Percentiles rank a stretch among this genome's conserved stretches.
phyloP scores from a whole-genome alignment of 495 filamentous ascomycete genomes.

The Hyaloscypha variabilis region DNA sequence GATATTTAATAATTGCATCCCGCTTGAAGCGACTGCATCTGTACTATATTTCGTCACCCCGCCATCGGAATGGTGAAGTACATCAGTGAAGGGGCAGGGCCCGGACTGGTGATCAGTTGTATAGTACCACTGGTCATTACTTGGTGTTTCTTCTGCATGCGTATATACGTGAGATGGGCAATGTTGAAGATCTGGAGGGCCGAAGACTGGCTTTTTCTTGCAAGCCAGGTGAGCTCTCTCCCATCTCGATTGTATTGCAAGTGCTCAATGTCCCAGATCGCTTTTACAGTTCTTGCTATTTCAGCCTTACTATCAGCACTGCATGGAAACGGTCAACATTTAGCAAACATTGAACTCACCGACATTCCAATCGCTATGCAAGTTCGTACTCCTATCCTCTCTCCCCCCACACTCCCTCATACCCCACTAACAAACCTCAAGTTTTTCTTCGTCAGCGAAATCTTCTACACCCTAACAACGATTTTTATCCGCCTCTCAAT shows the following conservation, averaged over 20 bases:
- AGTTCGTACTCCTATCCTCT: constrained; percentile 4
- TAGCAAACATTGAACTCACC: constrained; percentile 1
- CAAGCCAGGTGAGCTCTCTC: constrained; percentile 16
- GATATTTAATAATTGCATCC: neutral
- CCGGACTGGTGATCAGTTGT: constrained; percentile 11
- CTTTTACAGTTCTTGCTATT: neutral
- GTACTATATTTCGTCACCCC: no score
- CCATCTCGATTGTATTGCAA: neutral
- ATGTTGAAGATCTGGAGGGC: constrained; percentile 23
- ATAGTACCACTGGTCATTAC: constrained; percentile 11
- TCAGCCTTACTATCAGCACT: constrained; percentile 7
- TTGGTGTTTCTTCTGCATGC: constrained; percentile 16
- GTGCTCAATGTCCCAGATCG: neutral
- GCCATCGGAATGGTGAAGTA: constrained; percentile 3
- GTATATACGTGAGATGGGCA: constrained; percentile 15
- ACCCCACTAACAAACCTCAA: constrained; percentile 1
- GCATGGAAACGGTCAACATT: constrained; percentile 20
- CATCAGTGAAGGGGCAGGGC: constrained; percentile 15
- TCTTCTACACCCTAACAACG: constrained; percentile 37
- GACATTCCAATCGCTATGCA: constrained; percentile 24
- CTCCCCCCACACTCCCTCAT: neutral
- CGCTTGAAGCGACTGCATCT: neutral
- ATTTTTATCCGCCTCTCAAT: constrained; percentile 41
- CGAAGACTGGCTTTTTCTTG: constrained; percentile 25
- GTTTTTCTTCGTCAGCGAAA: constrained; percentile 26